Conservation (phyloP, 805 yeast genomes). For the Helenozyma baotianmanensis region DNA sequence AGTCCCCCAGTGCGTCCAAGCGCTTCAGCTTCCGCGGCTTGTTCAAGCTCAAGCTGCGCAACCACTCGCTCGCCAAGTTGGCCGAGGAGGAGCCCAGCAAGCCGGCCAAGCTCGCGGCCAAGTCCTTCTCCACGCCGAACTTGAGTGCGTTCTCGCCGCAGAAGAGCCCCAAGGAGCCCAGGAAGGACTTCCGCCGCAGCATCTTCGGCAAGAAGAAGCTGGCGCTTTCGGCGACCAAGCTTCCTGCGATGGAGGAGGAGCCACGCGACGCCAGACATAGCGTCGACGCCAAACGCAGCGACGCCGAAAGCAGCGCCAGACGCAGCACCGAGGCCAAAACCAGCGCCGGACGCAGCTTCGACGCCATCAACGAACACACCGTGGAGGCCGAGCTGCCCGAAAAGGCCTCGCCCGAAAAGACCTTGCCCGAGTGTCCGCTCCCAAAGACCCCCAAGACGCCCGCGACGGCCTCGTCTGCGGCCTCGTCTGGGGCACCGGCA, state of each 20-base stretch:
- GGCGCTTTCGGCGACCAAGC: neutral
- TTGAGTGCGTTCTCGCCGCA: conserved; percentile 17
- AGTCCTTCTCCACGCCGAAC: conserved; percentile 30
- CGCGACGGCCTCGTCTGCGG: too few relatives aligned
- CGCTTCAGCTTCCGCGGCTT: conserved; percentile 36
- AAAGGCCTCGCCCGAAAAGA: too few relatives aligned
- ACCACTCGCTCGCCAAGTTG: conserved; percentile 18
- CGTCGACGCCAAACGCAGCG: neutral
- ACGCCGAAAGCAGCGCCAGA: neutral
- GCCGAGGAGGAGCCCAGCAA: conserved; percentile 11
- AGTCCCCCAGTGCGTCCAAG: conserved; percentile 14
- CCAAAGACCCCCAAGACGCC: too few relatives aligned
- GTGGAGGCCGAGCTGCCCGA: too few relatives aligned
- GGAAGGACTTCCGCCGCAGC: conserved; percentile 1
- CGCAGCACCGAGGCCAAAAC: neutral
- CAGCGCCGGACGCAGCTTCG: too few relatives aligned
- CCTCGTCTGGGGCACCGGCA: too few relatives aligned
- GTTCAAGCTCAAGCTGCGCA: conserved; percentile 34
- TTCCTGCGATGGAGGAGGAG: neutral
- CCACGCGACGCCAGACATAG: neutral
- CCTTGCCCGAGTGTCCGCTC: too few relatives aligned
- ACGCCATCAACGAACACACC: too few relatives aligned
- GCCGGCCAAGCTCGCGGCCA: conserved; percentile 18
- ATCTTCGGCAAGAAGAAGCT: conserved; percentile 1
- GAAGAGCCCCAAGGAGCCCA: conserved; percentile 4